Evolutionary conservation across 208 protist genomes (phyloP).

Genomic region (Acanthamoeba healyi): DNA sequence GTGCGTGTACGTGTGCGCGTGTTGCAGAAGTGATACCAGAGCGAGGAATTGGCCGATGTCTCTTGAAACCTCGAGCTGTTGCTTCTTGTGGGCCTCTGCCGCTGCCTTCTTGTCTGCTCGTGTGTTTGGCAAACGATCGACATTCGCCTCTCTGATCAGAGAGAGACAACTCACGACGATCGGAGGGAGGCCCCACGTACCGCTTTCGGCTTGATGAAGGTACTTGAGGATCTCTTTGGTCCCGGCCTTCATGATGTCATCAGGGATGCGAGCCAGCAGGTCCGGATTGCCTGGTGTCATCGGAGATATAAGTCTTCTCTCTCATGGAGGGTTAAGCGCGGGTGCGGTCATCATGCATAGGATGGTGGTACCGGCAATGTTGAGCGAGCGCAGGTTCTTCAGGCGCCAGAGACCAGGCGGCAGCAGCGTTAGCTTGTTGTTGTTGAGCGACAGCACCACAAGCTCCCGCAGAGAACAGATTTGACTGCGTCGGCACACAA

Average conservation of each 20-base stretch:
- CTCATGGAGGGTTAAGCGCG: no score
- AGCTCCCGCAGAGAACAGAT: slow-evolving; percentile 67
- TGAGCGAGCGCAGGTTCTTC: slow-evolving; percentile 67
- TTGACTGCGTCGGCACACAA: background rate
- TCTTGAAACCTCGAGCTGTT: background rate
- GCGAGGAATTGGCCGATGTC: slow-evolving; percentile 29
- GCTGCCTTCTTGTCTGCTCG: background rate
- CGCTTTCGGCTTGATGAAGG: slow-evolving; percentile 33
- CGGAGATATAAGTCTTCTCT: background rate
- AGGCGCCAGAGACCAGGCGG: slow-evolving; percentile 43
- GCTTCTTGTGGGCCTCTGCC: slow-evolving; percentile 17
- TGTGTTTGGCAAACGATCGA: no score
- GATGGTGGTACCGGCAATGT: background rate
- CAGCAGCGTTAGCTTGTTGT: slow-evolving; percentile 55
- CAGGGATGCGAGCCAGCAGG: slow-evolving; percentile 7
- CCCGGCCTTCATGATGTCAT: slow-evolving; percentile 40
- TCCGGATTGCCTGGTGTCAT: slow-evolving; percentile 58
- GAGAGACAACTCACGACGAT: no score
- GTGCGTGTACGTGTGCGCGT: background rate
- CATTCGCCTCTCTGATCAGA: no score
- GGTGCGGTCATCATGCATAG: no score
- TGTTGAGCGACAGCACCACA: slow-evolving; percentile 58
- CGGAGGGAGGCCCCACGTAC: background rate
- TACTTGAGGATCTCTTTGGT: slow-evolving; percentile 66
- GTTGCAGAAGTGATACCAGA: background rate